These are phyloP conservation scores for Penicillium taxi DNA, from an alignment of 495 filamentous ascomycete genomes.

Conservation along the genomic window DNA sequence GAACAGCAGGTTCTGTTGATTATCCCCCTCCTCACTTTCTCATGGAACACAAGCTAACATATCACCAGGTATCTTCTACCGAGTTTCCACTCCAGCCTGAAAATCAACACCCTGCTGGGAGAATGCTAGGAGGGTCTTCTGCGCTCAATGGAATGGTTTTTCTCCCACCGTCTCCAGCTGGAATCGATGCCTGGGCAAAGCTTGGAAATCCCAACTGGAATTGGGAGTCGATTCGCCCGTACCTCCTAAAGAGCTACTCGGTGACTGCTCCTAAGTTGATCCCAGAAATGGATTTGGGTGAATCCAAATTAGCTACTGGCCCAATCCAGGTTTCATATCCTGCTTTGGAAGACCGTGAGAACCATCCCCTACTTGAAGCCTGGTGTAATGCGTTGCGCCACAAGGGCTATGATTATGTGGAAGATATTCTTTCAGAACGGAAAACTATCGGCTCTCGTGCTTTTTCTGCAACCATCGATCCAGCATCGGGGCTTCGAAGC, in stretches of 20 bases:
- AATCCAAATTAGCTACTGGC: background rate
- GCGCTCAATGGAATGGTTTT: slow-evolving; percentile 24
- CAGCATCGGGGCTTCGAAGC: slow-evolving; percentile 26
- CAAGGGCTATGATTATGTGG: slow-evolving; percentile 8
- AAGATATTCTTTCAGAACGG: slow-evolving; percentile 9
- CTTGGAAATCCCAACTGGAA: slow-evolving; percentile 49
- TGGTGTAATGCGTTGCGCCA: slow-evolving; percentile 20
- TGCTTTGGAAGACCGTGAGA: slow-evolving; percentile 2
- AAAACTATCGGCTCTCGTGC: slow-evolving; percentile 10
- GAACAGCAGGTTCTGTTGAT: slow-evolving; percentile 37
- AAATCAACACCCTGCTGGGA: slow-evolving; percentile 20
- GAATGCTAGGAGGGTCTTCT: slow-evolving; percentile 28
- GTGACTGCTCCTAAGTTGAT: slow-evolving; percentile 1
- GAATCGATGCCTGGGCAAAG: slow-evolving; percentile 46
- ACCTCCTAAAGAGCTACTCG: slow-evolving; percentile 20
- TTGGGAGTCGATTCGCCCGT: slow-evolving; percentile 42
- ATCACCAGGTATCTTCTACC: no score
- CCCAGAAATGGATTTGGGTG: no score
- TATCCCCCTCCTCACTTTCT: background rate
- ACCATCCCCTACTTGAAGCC: slow-evolving; percentile 10
- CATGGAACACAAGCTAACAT: no score
- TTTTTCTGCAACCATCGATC: slow-evolving; percentile 16
- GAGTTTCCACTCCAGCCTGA: slow-evolving; percentile 18
- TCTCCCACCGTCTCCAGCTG: slow-evolving; percentile 27
- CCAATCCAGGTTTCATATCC: slow-evolving; percentile 22